phyloP scores from a whole-genome alignment of 2,329 filamentous ascomycete species.

The Cladosporium austrohemisphaericum region DNA sequence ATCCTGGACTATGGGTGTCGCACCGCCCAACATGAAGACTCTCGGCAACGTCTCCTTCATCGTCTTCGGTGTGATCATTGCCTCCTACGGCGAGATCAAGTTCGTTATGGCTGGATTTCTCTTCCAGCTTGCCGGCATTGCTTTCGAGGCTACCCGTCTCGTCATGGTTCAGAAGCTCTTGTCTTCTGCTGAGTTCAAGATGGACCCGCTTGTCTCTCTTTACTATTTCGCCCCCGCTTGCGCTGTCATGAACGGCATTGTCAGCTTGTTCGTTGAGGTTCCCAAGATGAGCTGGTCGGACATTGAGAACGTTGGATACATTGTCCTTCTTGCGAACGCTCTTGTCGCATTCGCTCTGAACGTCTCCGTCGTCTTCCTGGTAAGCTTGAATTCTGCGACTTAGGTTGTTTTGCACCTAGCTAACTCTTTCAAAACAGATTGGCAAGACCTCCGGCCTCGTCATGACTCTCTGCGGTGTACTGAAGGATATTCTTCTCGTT shows the following conservation, averaged over 20 bases:
- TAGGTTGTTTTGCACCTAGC: background rate
- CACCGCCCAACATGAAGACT: conserved; percentile 77
- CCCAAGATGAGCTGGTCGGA: conserved; percentile 66
- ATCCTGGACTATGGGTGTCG: conserved; percentile 82
- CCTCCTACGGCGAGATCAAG: conserved; percentile 91
- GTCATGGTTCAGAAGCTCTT: conserved; percentile 81
- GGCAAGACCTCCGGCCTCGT: conserved; percentile 84
- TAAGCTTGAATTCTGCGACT: conserved; percentile 46
- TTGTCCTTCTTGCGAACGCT: conserved; percentile 71
- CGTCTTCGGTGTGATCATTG: conserved; percentile 89
- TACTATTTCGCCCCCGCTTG: conserved; percentile 89
- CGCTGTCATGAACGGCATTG: conserved; percentile 72
- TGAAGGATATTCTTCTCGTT: conserved; percentile 84
- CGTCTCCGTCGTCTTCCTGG: conserved; percentile 80
- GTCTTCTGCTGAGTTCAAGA: conserved; percentile 82
- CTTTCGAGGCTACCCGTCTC: conserved; percentile 77
- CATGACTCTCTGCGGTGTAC: conserved; percentile 79
- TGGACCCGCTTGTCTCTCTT: conserved; percentile 82
- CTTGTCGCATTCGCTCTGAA: conserved; percentile 76
- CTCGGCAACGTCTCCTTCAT: conserved; percentile 93
- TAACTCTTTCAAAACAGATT: conserved; percentile 53
- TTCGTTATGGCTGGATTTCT: conserved; percentile 79
- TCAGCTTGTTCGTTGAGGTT: conserved; percentile 71
- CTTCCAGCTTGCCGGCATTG: conserved; percentile 72
- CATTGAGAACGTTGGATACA: conserved; percentile 68